These are phyloP conservation scores for Brettanomyces bruxellensis DNA, from an alignment of 805 yeast species.

Conservation along the genomic window DNA sequence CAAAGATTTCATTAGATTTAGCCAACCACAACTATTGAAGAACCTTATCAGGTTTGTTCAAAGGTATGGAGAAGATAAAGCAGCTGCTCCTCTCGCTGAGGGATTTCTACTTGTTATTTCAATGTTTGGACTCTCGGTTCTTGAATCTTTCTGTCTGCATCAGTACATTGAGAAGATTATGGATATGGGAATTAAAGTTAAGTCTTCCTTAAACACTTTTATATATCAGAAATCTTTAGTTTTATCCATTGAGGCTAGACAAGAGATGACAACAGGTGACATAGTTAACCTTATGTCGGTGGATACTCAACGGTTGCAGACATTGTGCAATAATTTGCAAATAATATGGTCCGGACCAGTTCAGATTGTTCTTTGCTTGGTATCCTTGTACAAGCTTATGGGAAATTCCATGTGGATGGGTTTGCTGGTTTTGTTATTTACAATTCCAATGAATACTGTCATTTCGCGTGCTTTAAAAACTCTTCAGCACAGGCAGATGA, in stretches of 20 bases:
- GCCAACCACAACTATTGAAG: constrained; percentile 72
- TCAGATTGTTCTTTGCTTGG: constrained; percentile 66
- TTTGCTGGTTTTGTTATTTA: constrained; percentile 60
- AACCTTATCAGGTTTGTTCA: constrained; percentile 50
- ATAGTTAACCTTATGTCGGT: constrained; percentile 89
- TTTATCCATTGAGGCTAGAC: constrained; percentile 59
- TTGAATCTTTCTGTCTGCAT: constrained; percentile 62
- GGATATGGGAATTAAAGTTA: constrained; percentile 66
- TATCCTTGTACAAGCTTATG: constrained; percentile 56
- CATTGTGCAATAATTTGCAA: constrained; percentile 63
- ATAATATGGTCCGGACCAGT: constrained; percentile 87
- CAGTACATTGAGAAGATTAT: constrained; percentile 65
- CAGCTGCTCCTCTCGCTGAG: constrained; percentile 45
- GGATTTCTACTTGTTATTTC: constrained; percentile 64
- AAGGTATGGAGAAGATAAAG: constrained; percentile 31
- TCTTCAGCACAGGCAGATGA: constrained; percentile 78
- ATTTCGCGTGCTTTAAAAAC: constrained; percentile 57
- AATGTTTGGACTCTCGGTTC: constrained; percentile 63
- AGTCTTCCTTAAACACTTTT: constrained; percentile 53
- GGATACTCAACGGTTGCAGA: constrained; percentile 79
- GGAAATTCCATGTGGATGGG: constrained; percentile 94
- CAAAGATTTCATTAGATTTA: constrained; percentile 66
- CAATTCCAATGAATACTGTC: constrained; percentile 68
- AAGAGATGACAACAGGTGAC: constrained; percentile 72
- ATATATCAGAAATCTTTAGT: constrained; percentile 58